These are phyloP conservation scores for Blastomyces silverae DNA, from an alignment of 2,329 filamentous ascomycete genomes.

Conservation along the genomic window DNA sequence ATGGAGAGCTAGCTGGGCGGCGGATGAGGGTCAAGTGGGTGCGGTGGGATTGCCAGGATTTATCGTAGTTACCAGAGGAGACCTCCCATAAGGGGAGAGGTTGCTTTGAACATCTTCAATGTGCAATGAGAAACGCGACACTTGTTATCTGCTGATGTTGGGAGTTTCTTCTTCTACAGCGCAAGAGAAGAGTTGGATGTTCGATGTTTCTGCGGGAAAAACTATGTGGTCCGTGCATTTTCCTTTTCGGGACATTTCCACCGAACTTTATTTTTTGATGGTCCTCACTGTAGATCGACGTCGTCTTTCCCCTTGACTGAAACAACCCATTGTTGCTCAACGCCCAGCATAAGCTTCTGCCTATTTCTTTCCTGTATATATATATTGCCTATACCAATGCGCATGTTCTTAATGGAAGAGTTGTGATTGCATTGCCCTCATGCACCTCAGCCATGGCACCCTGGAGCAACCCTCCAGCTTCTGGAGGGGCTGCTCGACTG, in stretches of 20 bases:
- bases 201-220: slow-evolving; percentile 14
- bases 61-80: slow-evolving; percentile 69
- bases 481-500: slow-evolving; percentile 67
- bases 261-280: not conserved
- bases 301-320: too few species aligned
- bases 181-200: not conserved
- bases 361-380: slow-evolving; percentile 11
- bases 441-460: slow-evolving; percentile 38
- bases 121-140: slow-evolving; percentile 16
- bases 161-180: not conserved
- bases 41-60: not conserved
- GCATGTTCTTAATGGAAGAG: slow-evolving; percentile 20
- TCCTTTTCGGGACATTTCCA: slow-evolving; percentile 9
- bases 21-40: slow-evolving; percentile 5
- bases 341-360: slow-evolving; percentile 5
- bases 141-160: not conserved
- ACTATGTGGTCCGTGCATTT: slow-evolving; percentile 19
- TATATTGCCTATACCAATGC: slow-evolving; percentile 26
- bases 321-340: not conserved
- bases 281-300: too few species aligned
- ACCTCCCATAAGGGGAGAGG: slow-evolving; percentile 67
- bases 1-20: not conserved
- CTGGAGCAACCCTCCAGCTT: slow-evolving; percentile 40
- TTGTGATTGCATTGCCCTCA: slow-evolving; percentile 24
- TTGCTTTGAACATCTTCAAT: slow-evolving; percentile 71